phyloP scores from a whole-genome alignment of 495 filamentous ascomycete species.

The Pseudoneurospora amorphoporcata region DNA sequence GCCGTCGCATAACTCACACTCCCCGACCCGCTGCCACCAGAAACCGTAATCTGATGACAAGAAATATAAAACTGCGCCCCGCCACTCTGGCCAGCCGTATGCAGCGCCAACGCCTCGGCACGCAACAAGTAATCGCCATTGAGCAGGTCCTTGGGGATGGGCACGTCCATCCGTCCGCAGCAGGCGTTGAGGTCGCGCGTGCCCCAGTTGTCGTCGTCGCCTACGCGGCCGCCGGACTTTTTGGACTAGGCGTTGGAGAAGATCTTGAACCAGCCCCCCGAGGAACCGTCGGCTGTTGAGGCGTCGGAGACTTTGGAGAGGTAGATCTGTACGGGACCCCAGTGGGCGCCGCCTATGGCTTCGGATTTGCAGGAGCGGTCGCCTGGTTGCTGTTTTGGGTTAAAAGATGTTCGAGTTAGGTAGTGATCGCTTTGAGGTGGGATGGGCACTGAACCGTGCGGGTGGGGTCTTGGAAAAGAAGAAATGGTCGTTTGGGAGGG shows the following conservation, averaged over 20 bases:
- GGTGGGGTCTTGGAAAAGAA: too few relatives aligned
- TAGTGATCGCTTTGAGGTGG: not conserved
- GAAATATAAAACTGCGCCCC: constrained; percentile 41
- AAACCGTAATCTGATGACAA: constrained; percentile 38
- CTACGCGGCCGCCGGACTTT: constrained; percentile 21
- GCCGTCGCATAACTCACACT: constrained; percentile 25
- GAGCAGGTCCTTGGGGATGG: constrained; percentile 35
- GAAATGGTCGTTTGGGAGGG: too few relatives aligned
- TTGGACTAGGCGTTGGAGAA: constrained; percentile 37
- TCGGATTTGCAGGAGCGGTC: constrained; percentile 34
- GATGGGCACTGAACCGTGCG: not conserved
- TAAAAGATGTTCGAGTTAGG: not conserved
- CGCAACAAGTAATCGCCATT: constrained; percentile 43
- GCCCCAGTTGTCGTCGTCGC: constrained; percentile 41
- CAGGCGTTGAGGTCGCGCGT: constrained; percentile 41
- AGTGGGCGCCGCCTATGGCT: constrained; percentile 39
- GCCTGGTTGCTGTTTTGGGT: constrained; percentile 26
- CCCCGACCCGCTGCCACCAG: constrained; percentile 13
- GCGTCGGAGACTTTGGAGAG: constrained; percentile 43
- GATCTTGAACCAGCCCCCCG: constrained; percentile 41
- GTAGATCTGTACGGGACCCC: constrained; percentile 43
- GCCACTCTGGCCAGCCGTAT: constrained; percentile 28
- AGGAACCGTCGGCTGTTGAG: constrained; percentile 26
- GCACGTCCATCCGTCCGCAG: constrained; percentile 41
- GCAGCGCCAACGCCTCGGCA: constrained; percentile 41